phyloP scores from a whole-genome alignment of 2,329 filamentous ascomycete species.

The Colletotrichum graminicola region DNA sequence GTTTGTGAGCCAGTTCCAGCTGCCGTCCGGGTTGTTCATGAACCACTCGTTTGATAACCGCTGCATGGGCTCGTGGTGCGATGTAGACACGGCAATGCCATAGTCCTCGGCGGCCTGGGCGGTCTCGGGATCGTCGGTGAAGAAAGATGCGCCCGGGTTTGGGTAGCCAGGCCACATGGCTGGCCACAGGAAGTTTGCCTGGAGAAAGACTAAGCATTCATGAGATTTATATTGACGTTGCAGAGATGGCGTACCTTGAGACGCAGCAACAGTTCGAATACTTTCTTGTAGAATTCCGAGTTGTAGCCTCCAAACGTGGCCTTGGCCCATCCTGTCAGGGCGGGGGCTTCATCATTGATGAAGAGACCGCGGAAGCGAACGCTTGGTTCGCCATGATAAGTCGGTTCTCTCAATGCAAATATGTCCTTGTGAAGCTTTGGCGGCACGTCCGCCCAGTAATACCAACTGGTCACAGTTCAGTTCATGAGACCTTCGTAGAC shows the following conservation, averaged over 20 bases:
- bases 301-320: slow-evolving; percentile 64
- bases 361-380: slow-evolving; percentile 73
- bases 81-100: slow-evolving; percentile 73
- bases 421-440: slow-evolving; percentile 61
- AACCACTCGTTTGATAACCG: slow-evolving; percentile 65
- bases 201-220: not conserved
- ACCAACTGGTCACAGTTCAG: slow-evolving; percentile 54
- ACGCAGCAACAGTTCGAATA: slow-evolving; percentile 73
- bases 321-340: slow-evolving; percentile 68
- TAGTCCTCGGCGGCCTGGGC: slow-evolving; percentile 72
- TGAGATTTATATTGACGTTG: not conserved
- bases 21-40: slow-evolving; percentile 56
- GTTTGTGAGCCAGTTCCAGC: slow-evolving; percentile 73
- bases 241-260: slow-evolving; percentile 52
- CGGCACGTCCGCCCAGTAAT: slow-evolving; percentile 72
- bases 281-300: slow-evolving; percentile 68
- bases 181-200: slow-evolving; percentile 76
- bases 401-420: slow-evolving; percentile 61
- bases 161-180: slow-evolving; percentile 71
- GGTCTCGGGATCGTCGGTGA: slow-evolving; percentile 70
- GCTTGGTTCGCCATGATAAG: slow-evolving; percentile 64
- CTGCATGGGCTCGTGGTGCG: slow-evolving; percentile 76
- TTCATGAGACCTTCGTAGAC: not conserved
- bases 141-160: slow-evolving; percentile 67
- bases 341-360: slow-evolving; percentile 73